These are phyloP conservation scores for Chalciporus pseudorubinellus DNA, from an alignment of 768 basidiomycete genomes.

Conservation along the genomic window DNA sequence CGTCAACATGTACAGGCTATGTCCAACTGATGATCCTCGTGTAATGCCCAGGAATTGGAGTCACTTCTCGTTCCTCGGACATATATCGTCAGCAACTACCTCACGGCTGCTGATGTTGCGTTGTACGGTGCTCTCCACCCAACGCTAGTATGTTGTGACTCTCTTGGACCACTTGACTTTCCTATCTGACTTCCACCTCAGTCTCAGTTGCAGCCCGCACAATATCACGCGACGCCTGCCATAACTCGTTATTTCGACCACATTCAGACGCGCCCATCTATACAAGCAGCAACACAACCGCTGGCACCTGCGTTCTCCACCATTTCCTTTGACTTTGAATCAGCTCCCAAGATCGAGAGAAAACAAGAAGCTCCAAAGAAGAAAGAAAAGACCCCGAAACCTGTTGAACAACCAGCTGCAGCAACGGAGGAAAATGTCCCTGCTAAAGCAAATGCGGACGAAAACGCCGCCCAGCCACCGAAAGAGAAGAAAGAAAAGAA, in stretches of 20 bases:
- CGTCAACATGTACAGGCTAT: background rate
- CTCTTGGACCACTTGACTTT: background rate
- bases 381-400: conserved; percentile 58
- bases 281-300: conserved; percentile 55
- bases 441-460: conserved; percentile 36
- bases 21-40: background rate
- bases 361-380: conserved; percentile 74
- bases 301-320: conserved; percentile 52
- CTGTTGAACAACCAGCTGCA: conserved; percentile 27
- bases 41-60: conserved; percentile 60
- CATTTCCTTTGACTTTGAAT: conserved; percentile 69
- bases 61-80: conserved; percentile 70
- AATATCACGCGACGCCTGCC: conserved; percentile 77
- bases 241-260: conserved; percentile 95
- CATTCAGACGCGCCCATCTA: conserved; percentile 69
- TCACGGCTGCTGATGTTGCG: conserved; percentile 88
- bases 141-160: conserved; percentile 54
- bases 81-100: conserved; percentile 79
- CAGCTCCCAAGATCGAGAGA: conserved; percentile 72
- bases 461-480: conserved; percentile 33
- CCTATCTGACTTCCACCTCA: conserved; percentile 32
- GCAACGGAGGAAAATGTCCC: conserved; percentile 30
- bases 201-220: conserved; percentile 67
- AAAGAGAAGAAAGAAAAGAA: conserved; percentile 36
- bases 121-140: conserved; percentile 89